Evolutionary conservation across 202 grass and related monocot species (phyloP).

Genomic region (Cymbopogon flexuosus): DNA sequence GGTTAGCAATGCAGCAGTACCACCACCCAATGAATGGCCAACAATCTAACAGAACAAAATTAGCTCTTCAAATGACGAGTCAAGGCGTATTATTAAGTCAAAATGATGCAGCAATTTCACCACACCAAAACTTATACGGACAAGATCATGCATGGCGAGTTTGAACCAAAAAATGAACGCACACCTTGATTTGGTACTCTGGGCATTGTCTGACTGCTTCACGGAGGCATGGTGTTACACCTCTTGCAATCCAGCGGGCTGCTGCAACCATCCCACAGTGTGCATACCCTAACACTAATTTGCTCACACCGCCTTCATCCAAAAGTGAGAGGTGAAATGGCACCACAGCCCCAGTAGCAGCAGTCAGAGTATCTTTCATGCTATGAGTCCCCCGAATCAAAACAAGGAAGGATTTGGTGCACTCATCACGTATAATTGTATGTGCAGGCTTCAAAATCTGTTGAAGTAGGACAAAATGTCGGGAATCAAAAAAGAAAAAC

Average conservation of each 20-base stretch:
- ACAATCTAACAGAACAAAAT: constrained; percentile 65
- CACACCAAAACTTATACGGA: not conserved
- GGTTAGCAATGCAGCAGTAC: constrained; percentile 91
- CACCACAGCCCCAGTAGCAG: constrained; percentile 86
- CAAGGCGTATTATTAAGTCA: constrained; percentile 7
- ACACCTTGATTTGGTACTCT: constrained; percentile 96
- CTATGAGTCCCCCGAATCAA: constrained; percentile 93
- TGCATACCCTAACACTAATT: constrained; percentile 92
- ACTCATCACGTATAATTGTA: constrained; percentile 75
- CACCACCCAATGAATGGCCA: constrained; percentile 94
- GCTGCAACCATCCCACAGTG: constrained; percentile 98
- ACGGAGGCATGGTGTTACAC: constrained; percentile 61
- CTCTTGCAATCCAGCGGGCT: constrained; percentile 92
- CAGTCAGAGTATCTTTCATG: constrained; percentile 94
- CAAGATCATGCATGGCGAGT: constrained; percentile 6
- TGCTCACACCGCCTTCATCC: constrained; percentile 81
- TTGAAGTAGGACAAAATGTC: constrained; percentile 12
- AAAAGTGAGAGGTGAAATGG: constrained; percentile 96
- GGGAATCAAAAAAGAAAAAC: constrained; percentile 17
- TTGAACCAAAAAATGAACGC: constrained; percentile 18
- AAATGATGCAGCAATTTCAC: not conserved
- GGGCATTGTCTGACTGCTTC: constrained; percentile 61
- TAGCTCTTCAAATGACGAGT: constrained; percentile 14
- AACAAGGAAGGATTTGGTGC: constrained; percentile 82
- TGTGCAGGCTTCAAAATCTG: constrained; percentile 96